Evolutionary conservation across 2,329 filamentous ascomycete species (phyloP), one percentile per base, ranked within the genome.

Genomic region (Sphaerulina vaccinii): DNA sequence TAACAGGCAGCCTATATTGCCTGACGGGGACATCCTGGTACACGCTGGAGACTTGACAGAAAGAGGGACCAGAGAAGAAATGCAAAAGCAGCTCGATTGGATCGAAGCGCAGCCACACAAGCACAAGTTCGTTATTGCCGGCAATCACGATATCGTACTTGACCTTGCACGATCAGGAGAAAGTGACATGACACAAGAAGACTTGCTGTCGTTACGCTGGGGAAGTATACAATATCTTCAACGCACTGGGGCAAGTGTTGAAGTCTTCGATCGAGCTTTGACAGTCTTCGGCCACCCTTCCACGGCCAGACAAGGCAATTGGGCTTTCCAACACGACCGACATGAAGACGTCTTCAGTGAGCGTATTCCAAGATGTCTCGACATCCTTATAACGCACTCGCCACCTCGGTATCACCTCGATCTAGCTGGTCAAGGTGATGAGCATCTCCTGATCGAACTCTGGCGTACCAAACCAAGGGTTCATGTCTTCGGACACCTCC

Each of bases 241-340:
- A 29, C 61, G 69, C 49, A 56, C 55, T 1, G 49, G 59, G 2
- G 53, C 51, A 3, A 66, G 58, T 1, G 22, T 72, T n/a, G 75
- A 78, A 5, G 84, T 90, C 56, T 46, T 48, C 60, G 76, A 76
- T 5, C 78, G 86, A 43, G 75, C 72, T 16, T 70, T 92, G 51
- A 84, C 78, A 42, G 74, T 96, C 53, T 95, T 88, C 71, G 90
- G 91, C 6, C 85, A 85, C 0, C 87, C 88, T 1, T 65, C 86
- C 87, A 22, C 82, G 81, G 47, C 71, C 73, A 19, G 79, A 84
- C 32, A 85, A 86, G 73, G 88, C 78, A 44, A 51, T 22, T 75
- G 69, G 68, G 69, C 71, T 0, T 78, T 77, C 48, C 73, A 76
- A 55, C 75, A 77, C 51, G 57, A 63, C 1, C 52, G 45, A 2